These are phyloP conservation scores for Apiotrichum domesticum DNA, from an alignment of 1,284 basidiomycete genomes.

Conservation along the genomic window DNA sequence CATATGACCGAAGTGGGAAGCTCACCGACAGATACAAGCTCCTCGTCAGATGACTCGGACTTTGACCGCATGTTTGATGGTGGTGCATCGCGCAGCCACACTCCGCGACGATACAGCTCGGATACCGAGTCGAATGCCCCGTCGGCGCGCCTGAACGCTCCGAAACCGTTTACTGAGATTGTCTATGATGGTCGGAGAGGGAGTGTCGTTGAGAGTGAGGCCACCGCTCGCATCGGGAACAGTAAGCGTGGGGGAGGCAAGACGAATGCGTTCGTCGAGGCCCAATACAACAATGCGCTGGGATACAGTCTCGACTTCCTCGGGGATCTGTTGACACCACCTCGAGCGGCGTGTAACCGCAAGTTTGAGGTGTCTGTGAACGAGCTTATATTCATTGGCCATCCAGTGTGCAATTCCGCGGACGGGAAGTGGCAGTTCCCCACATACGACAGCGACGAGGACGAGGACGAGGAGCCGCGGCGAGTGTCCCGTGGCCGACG, in stretches of 20 bases:
- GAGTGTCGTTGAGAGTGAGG: constrained; percentile 8
- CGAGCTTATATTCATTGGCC: constrained; percentile 89
- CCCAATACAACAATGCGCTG: constrained; percentile 49
- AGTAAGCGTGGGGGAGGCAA: background rate
- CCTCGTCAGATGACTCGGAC: constrained; percentile 18
- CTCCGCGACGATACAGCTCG: constrained; percentile 3
- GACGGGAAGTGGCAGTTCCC: constrained; percentile 59
- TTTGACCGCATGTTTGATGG: constrained; percentile 16
- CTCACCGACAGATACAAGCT: constrained; percentile 4
- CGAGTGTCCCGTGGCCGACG: constrained; percentile 8
- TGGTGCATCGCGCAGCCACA: background rate
- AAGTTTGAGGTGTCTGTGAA: constrained; percentile 91
- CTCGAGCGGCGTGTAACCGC: constrained; percentile 76
- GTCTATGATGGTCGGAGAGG: background rate
- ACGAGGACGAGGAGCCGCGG: constrained; percentile 16
- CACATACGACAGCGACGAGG: constrained; percentile 19
- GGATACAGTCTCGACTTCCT: constrained; percentile 77
- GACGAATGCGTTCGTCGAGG: constrained; percentile 17
- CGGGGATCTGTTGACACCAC: constrained; percentile 73
- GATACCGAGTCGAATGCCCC: background rate
- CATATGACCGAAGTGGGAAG: constrained; percentile 7
- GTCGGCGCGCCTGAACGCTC: background rate
- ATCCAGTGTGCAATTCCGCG: constrained; percentile 77
- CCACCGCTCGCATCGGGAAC: constrained; percentile 8
- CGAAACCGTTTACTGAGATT: constrained; percentile 9